These are phyloP conservation scores for Ehretia macrophylla DNA, from an alignment of 257 asterid genomes.

Conservation along the genomic window DNA sequence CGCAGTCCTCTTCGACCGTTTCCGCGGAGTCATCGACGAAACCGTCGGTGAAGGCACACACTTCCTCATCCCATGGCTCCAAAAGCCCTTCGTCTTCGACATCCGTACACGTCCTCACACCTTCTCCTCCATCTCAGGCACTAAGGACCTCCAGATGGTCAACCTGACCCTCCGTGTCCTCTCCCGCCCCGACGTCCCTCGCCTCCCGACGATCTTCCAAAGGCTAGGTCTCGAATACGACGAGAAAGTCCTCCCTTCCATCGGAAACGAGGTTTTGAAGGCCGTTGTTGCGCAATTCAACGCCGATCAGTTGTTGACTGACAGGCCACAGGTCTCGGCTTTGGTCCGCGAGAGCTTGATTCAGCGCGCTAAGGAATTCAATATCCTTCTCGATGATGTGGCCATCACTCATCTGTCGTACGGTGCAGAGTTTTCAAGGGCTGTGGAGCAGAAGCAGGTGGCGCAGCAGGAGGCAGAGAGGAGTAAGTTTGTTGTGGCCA, in stretches of 20 bases:
- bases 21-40: slow-evolving; percentile 72
- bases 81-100: slow-evolving; percentile 81
- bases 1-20: slow-evolving; percentile 87
- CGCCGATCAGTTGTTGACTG: slow-evolving; percentile 93
- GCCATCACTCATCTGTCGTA: slow-evolving; percentile 91
- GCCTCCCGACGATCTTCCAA: slow-evolving; percentile 68
- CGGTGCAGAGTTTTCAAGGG: slow-evolving; percentile 85
- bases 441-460: slow-evolving; percentile 98
- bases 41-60: slow-evolving; percentile 91
- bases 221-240: slow-evolving; percentile 90
- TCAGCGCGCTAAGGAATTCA: slow-evolving; percentile 86
- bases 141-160: slow-evolving; percentile 97
- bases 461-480: slow-evolving; percentile 99
- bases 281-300: slow-evolving; percentile 94
- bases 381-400: slow-evolving; percentile 82
- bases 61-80: slow-evolving; percentile 89
- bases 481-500: slow-evolving; percentile 82
- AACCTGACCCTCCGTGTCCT: slow-evolving; percentile 88
- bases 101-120: slow-evolving; percentile 90
- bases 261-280: slow-evolving; percentile 87
- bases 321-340: slow-evolving; percentile 90
- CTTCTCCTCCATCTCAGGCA: slow-evolving; percentile 75
- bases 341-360: slow-evolving; percentile 81
- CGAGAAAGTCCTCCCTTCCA: slow-evolving; percentile 90
- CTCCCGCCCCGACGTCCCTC: slow-evolving; percentile 71